Conservation (phyloP, 805 yeast species). For the Millerozyma acaciae region DNA sequence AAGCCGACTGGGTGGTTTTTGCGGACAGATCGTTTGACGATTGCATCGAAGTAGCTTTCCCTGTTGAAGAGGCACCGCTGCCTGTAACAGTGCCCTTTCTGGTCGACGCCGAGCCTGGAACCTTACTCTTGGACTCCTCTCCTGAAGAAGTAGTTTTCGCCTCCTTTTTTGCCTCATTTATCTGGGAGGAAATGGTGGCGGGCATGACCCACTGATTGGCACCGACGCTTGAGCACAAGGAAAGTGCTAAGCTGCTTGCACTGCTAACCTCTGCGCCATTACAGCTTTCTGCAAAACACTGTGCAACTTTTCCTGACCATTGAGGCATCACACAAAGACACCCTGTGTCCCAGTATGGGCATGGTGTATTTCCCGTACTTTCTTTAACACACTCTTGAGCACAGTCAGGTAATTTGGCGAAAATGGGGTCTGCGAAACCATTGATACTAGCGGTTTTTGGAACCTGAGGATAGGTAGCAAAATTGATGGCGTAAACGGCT, state of each 20-base stretch:
- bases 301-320: slow-evolving; percentile 42
- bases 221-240: slow-evolving; percentile 40
- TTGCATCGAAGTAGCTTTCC: too few species aligned
- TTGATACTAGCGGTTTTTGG: slow-evolving; percentile 45
- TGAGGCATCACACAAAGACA: slow-evolving; percentile 48
- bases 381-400: slow-evolving; percentile 39
- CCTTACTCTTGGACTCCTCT: neutral
- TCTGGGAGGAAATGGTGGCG: slow-evolving; percentile 30
- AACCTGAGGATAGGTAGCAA: slow-evolving; percentile 43
- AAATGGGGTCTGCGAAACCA: slow-evolving; percentile 47
- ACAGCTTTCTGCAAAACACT: slow-evolving; percentile 39
- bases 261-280: slow-evolving; percentile 29
- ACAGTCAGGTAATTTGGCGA: slow-evolving; percentile 35
- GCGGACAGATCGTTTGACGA: neutral
- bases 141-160: neutral
- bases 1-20: too few species aligned
- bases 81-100: neutral
- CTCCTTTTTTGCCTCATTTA: slow-evolving; percentile 17
- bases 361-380: slow-evolving; percentile 40
- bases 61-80: neutral
- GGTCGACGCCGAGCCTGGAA: neutral
- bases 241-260: slow-evolving; percentile 41
- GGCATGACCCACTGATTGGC: slow-evolving; percentile 46
- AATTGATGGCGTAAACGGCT: slow-evolving; percentile 27
- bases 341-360: slow-evolving; percentile 53